Evolutionary conservation across 2,329 filamentous ascomycete genomes (phyloP), one percentile per base, ranked within the genome.

Genomic region (Fusarium agapanthi): DNA sequence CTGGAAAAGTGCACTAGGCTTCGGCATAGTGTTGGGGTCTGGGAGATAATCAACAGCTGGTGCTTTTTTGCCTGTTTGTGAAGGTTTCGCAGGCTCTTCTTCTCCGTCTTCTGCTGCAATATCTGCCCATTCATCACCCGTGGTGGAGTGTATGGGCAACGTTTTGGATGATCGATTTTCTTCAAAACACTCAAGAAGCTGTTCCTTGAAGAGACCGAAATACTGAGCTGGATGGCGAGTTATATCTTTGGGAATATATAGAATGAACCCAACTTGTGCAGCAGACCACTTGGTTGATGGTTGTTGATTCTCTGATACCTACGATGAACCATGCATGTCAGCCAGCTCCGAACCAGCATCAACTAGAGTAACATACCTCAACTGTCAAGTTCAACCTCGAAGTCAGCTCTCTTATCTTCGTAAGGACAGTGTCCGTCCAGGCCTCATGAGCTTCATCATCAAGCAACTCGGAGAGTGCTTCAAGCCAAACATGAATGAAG

Each of bases 1-100:
- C 14, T 81, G 78, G 20, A 87, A 80, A 15, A 88, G 78, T n/a
- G 86, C 81, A 53, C 87, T 84, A 1, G 86, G 87, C 5, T 84
- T 80, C 7, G 84, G 82, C 16, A 88, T 75, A 1, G 79, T 79
- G 8, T 77, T 80, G 5, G 82, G 75, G 32, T 81, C 80, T 4
- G 87, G 85, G 7, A 88, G 76, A 55, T 81, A 80, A 18, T 82
- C 68, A 30, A 75, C 57, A 7, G 24, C 12, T 6, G 67, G 18
- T 1, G 18, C 8, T 15, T 51, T 50, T 4, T 32, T 32, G 24
- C 26, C 61, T 44, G 54, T 7, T 14, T 32, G 24, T 3, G 12
- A 11, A 11, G 53, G n/a, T 11, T 50, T 60, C 7, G 14, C 24
- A n/a, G 55, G 38, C 55, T 18, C 71, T 34, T 72, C 76, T 24